These are phyloP conservation scores for Termitomyces sp. DNA, from an alignment of 768 basidiomycete genomes.

Conservation along the genomic window DNA sequence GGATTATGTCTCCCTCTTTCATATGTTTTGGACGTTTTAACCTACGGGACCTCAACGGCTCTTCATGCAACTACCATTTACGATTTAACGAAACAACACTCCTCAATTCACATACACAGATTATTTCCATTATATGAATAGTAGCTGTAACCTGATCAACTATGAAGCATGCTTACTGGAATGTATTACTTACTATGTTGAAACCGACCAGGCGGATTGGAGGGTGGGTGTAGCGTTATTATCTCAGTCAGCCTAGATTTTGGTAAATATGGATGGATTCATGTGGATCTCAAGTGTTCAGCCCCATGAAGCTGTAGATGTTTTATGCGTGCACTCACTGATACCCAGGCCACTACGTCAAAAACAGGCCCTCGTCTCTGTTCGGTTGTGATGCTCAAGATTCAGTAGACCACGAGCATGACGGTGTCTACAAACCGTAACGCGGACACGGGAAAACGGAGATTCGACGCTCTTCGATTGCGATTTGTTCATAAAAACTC, in stretches of 20 bases:
- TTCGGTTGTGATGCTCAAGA: not conserved
- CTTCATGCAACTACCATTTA: not conserved
- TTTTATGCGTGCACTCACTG: too few relatives aligned
- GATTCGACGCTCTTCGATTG: conserved; percentile 6
- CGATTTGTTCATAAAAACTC: not conserved
- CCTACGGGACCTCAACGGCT: too few relatives aligned
- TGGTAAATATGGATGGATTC: too few relatives aligned
- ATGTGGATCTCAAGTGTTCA: too few relatives aligned
- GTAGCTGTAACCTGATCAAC: too few relatives aligned
- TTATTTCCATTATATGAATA: not conserved
- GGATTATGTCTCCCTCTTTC: not conserved
- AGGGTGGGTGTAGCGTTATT: not conserved
- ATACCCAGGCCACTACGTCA: not conserved
- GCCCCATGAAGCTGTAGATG: too few relatives aligned
- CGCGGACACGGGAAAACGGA: not conserved
- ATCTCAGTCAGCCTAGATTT: too few relatives aligned
- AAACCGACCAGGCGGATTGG: not conserved
- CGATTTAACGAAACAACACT: not conserved
- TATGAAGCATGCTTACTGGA: not conserved
- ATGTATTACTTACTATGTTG: not conserved
- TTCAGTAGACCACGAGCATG: not conserved
- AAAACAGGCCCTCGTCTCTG: conserved; percentile 2
- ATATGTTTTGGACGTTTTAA: not conserved
- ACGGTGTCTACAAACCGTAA: not conserved
- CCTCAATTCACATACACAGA: not conserved